These are phyloP conservation scores for Yamadazyma scolyti DNA, from an alignment of 805 yeast species.

Conservation along the genomic window DNA sequence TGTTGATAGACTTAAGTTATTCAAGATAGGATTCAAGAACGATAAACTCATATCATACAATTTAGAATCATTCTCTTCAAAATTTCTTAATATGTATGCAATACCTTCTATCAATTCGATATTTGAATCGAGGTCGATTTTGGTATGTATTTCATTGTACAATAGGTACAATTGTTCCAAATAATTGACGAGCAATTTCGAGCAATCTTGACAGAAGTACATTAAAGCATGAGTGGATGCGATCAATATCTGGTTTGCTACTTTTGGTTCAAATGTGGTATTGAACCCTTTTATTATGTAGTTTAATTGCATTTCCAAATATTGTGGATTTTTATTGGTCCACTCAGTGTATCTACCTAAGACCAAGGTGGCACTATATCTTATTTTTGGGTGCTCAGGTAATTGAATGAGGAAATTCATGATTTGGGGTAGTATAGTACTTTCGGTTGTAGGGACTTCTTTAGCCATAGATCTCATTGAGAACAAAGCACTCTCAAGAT, in stretches of 20 bases:
- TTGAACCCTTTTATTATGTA: conserved; percentile 78
- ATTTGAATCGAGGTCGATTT: conserved; percentile 63
- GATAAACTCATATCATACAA: conserved; percentile 52
- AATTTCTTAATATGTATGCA: conserved; percentile 72
- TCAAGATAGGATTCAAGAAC: conserved; percentile 66
- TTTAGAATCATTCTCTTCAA: conserved; percentile 41
- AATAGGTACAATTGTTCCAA: conserved; percentile 74
- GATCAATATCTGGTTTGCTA: conserved; percentile 50
- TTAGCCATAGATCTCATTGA: conserved; percentile 92
- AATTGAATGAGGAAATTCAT: conserved; percentile 64
- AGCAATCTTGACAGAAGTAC: conserved; percentile 93
- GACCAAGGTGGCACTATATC: conserved; percentile 91
- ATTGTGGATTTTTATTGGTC: conserved; percentile 84
- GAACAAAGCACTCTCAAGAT: conserved; percentile 85
- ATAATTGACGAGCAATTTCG: conserved; percentile 56
- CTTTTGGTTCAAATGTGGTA: conserved; percentile 14
- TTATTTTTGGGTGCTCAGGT: conserved; percentile 81
- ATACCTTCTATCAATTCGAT: conserved; percentile 87
- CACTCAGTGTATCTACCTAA: conserved; percentile 96
- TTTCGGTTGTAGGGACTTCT: conserved; percentile 69
- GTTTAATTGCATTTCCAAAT: conserved; percentile 74
- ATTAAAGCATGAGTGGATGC: conserved; percentile 93
- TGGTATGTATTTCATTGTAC: conserved; percentile 50
- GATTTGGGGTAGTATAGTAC: conserved; percentile 66
- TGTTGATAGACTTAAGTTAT: conserved; percentile 33